Conservation (phyloP, 2,329 filamentous ascomycete species). For the Neophaeococcomyces mojaviensis region DNA sequence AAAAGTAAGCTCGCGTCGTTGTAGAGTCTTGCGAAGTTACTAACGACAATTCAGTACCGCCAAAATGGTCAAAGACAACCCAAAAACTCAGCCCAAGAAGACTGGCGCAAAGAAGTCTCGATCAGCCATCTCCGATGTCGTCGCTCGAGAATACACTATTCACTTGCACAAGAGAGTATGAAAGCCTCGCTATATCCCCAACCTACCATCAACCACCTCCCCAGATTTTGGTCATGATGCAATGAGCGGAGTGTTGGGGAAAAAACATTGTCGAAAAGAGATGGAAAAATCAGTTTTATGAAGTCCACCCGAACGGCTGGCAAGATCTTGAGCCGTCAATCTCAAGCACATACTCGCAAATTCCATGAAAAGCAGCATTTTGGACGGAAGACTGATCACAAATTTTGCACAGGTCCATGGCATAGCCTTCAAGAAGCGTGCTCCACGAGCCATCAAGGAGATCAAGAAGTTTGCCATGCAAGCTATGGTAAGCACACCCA, state of each 20-base stretch:
- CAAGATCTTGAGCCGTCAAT: conserved; percentile 5
- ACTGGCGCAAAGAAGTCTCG: conserved; percentile 63
- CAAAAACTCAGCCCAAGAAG: conserved; percentile 51
- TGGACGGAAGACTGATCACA: conserved; percentile 62
- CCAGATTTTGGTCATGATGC: not conserved
- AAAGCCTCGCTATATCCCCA: conserved; percentile 30
- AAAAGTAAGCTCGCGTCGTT: not conserved
- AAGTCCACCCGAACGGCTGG: conserved; percentile 56
- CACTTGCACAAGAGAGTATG: conserved; percentile 99
- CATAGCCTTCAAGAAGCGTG: conserved; percentile 99
- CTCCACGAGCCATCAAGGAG: conserved; percentile 98
- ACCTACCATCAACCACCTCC: not conserved
- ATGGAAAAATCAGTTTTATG: conserved; percentile 56
- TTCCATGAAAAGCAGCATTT: conserved; percentile 31
- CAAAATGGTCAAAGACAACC: conserved; percentile 23
- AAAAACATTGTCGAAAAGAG: conserved; percentile 12
- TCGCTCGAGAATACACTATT: conserved; percentile 99
- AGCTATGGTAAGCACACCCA: conserved; percentile 74
- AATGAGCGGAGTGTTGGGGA: conserved; percentile 5
- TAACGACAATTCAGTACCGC: conserved; percentile 7
- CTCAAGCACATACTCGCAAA: conserved; percentile 17
- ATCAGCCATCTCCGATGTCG: conserved; percentile 97
- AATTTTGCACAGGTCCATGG: conserved; percentile 70
- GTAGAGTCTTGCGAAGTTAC: not conserved
- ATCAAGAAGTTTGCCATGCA: conserved; percentile 88